Conservation (phyloP, 169 alveolate genomes). For the Plasmodium vinckei region DNA sequence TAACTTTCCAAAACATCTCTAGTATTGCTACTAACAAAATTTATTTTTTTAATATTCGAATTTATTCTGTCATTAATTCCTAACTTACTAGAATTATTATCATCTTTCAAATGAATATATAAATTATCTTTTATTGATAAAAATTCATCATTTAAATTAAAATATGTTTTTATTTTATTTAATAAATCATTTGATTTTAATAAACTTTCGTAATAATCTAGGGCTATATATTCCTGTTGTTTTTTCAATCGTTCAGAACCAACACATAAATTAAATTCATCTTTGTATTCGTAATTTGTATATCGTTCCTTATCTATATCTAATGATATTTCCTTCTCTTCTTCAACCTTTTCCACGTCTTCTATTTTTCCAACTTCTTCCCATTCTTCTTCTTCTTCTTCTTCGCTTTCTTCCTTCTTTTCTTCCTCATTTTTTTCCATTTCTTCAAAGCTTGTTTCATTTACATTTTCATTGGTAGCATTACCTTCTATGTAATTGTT, state of each 20-base stretch:
- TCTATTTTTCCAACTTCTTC: background rate
- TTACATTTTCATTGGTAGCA: background rate
- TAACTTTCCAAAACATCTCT: slow-evolving; percentile 66
- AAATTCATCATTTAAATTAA: slow-evolving; percentile 63
- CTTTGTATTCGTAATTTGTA: background rate
- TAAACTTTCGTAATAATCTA: slow-evolving; percentile 55
- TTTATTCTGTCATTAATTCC: slow-evolving; percentile 53
- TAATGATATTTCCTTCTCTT: background rate
- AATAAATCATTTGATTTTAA: slow-evolving; percentile 20
- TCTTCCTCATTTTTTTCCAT: background rate
- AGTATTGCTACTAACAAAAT: slow-evolving; percentile 55
- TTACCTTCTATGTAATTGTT: slow-evolving; percentile 3
- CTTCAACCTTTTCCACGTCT: background rate
- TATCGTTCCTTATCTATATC: background rate
- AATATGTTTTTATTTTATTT: slow-evolving; percentile 63
- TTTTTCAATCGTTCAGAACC: slow-evolving; percentile 40
- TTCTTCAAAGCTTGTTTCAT: background rate
- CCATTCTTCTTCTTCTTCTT: background rate
- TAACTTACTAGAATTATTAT: slow-evolving; percentile 19
- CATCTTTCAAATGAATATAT: slow-evolving; percentile 70
- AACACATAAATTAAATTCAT: background rate
- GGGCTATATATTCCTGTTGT: slow-evolving; percentile 65
- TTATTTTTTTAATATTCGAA: slow-evolving; percentile 49
- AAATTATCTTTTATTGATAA: slow-evolving; percentile 66
- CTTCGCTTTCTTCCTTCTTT: background rate